A percentile compares a stretch with the other conserved stretches of the same genome.
These are phyloP conservation scores for Colletotrichum gloeosporioides DNA, from an alignment of 2,329 filamentous ascomycete species.

Conservation along the genomic window DNA sequence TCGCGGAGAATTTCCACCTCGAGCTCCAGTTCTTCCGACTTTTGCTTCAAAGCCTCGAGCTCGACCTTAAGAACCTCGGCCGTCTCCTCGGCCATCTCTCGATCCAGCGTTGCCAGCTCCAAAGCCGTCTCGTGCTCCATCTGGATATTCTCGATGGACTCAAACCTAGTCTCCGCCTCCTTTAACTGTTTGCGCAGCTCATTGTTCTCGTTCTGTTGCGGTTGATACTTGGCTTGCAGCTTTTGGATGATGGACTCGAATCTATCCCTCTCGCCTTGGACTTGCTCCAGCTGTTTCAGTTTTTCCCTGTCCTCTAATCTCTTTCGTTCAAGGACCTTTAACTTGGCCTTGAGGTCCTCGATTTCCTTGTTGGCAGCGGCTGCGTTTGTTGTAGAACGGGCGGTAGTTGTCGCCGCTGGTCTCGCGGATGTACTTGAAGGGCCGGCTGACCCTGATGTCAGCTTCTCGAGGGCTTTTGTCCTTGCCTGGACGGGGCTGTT, in stretches of 20 bases:
- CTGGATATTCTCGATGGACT: constrained; percentile 74
- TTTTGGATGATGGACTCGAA: constrained; percentile 89
- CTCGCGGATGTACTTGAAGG: constrained; percentile 34
- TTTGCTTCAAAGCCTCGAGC: constrained; percentile 76
- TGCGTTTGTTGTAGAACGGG: constrained; percentile 41
- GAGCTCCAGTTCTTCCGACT: constrained; percentile 82
- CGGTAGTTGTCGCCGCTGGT: constrained; percentile 33
- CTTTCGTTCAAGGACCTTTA: constrained; percentile 88
- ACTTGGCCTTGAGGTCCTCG: constrained; percentile 87
- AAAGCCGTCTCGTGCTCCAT: constrained; percentile 85
- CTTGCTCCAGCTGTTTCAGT: constrained; percentile 76
- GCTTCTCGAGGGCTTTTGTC: constrained; percentile 57
- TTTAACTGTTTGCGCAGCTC: constrained; percentile 80
- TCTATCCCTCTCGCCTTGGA: constrained; percentile 78
- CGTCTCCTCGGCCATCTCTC: constrained; percentile 95
- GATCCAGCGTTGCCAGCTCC: constrained; percentile 87
- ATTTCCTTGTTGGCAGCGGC: constrained; percentile 69
- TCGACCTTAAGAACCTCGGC: constrained; percentile 84
- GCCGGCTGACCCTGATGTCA: constrained; percentile 43
- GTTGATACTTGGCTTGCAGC: constrained; percentile 86
- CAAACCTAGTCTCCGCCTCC: constrained; percentile 73
- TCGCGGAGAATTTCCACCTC: constrained; percentile 87
- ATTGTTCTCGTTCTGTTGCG: constrained; percentile 79
- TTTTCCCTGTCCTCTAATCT: constrained; percentile 84
- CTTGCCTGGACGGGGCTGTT: constrained; percentile 57